phyloP scores from a whole-genome alignment of 345 rosid species.

The Hibiscus tridactylites region DNA sequence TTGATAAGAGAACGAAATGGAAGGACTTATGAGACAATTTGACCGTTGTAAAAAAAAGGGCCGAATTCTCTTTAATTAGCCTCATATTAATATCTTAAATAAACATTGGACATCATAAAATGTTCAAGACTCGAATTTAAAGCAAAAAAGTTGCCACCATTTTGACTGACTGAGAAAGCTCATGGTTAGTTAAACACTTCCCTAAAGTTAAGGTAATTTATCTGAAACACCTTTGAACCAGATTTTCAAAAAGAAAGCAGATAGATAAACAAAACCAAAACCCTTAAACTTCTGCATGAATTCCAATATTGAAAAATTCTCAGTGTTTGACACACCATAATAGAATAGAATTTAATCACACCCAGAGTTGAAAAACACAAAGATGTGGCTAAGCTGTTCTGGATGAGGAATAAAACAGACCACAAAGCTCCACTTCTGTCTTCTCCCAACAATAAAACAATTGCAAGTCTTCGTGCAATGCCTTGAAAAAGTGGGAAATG shows the following conservation, averaged over 20 bases:
- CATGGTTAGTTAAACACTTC: not conserved
- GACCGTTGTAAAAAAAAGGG: no score
- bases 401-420: constrained; percentile 2
- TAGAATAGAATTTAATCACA: no score
- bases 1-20: no score
- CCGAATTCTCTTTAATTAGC: no score
- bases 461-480: not conserved
- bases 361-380: not conserved
- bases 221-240: constrained; percentile 1
- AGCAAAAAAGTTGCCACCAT: no score
- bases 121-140: no score
- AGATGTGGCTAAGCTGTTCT: not conserved
- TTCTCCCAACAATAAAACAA: not conserved
- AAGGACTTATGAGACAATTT: no score
- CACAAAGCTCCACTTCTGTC: constrained; percentile 10
- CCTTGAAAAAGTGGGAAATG: constrained; percentile 30
- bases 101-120: no score
- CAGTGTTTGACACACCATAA: not conserved
- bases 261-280: not conserved
- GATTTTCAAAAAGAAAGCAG: not conserved
- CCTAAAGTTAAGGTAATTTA: not conserved
- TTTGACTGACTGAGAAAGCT: not conserved
- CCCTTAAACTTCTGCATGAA: not conserved
- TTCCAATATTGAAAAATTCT: not conserved
- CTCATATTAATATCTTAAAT: no score